Base-by-base conservation (phyloP, 345 rosid genomes). In the Brassica incana region DNA sequence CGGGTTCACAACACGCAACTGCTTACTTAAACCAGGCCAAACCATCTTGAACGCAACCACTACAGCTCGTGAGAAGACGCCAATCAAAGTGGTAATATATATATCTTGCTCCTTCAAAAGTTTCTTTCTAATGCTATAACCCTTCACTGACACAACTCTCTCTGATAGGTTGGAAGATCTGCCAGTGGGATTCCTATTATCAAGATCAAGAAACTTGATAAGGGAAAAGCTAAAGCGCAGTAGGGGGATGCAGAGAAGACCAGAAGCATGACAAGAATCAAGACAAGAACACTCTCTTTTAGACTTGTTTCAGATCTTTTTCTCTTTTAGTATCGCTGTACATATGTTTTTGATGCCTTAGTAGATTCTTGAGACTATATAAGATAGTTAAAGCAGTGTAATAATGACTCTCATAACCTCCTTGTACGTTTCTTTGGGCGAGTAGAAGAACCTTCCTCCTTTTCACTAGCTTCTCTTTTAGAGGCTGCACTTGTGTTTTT, bases 351-450 rank as follows among this genome's bases (percentile, higher is more conserved):
- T 59, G 63, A 12, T 73, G 67, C 61, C 66, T 61, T 69, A 30
- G 75, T 11, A 62, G 48, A 71, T 4, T 43, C 74, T 63, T 71
- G 58, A 50, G 16, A 50, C 58, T 48, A 4, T 43, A 36, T 8
- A 32, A 43, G 67, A 75, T 75, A 65, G 59, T 58, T 11, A 65
- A 65, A 60, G 63, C 11, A 23, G 11, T 58, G 67, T 29, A 50
- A 60, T 40, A 15, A 66, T 14, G 63, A 61, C 25, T 56, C 25
- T 58, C 67, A 74, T 80, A 64, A 82, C 81, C 81, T 88, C 77
- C 83, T 86, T 36, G 82, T 60, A 32, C 88, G 88, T 71, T 84
- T 88, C 80, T 82, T 88, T 10, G 81, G 79, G 11, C 45, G 76
- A 77, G 83, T 30, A 45, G 72, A 72, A 73, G 82, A 68, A 69